Conservation (phyloP, 495 filamentous ascomycete genomes). For the Penicillium samsonianum region DNA sequence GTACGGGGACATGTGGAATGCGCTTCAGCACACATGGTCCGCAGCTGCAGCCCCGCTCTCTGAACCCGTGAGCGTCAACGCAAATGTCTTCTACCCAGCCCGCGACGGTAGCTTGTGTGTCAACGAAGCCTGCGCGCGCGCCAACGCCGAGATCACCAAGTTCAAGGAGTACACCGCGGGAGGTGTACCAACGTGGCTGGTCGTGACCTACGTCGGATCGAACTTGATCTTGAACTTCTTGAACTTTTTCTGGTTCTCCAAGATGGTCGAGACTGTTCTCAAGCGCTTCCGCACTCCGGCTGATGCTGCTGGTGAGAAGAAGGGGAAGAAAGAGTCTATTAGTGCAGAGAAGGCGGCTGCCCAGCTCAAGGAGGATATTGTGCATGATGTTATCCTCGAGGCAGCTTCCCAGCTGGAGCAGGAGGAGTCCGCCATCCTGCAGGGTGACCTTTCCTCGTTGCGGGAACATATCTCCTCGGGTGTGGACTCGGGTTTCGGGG, state of each 20-base stretch:
- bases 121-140: constrained; percentile 37
- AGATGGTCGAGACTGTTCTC: constrained; percentile 90
- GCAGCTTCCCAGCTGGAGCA: constrained; percentile 39
- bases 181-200: constrained; percentile 77
- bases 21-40: constrained; percentile 53
- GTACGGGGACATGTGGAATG: constrained; percentile 76
- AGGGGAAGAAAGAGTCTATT: constrained; percentile 4
- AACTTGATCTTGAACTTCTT: constrained; percentile 82
- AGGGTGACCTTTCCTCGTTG: constrained; percentile 26
- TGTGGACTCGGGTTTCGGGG: constrained; percentile 25
- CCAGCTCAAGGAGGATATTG: constrained; percentile 28
- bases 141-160: constrained; percentile 52
- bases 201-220: constrained; percentile 67
- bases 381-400: constrained; percentile 39
- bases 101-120: constrained; percentile 37
- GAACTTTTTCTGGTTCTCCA: constrained; percentile 95
- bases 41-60: constrained; percentile 24
- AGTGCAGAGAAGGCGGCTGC: constrained; percentile 14
- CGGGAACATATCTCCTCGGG: constrained; percentile 31
- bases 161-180: constrained; percentile 48
- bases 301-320: constrained; percentile 18
- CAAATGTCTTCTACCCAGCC: constrained; percentile 37
- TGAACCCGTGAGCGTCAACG: constrained; percentile 34
- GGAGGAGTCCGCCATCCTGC: constrained; percentile 35
- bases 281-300: constrained; percentile 72